These are phyloP conservation scores for Bisporella sp. DNA, from an alignment of 2,329 filamentous ascomycete genomes.

Conservation along the genomic window DNA sequence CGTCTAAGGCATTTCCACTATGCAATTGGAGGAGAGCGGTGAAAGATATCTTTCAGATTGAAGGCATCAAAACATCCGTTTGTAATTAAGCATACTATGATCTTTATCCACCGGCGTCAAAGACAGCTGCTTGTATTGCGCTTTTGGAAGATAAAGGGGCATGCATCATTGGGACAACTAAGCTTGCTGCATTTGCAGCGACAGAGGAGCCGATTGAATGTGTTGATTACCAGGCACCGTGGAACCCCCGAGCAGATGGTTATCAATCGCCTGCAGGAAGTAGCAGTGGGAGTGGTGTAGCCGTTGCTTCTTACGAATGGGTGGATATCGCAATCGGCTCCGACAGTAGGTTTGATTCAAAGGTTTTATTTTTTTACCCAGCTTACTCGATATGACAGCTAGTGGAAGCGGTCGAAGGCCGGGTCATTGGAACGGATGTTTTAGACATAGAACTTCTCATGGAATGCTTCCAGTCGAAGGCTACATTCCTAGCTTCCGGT, in stretches of 20 bases:
- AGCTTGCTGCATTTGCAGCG: background rate
- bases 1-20: background rate
- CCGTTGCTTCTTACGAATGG: constrained; percentile 1
- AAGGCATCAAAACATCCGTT: background rate
- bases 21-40: background rate
- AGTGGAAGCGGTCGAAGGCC: constrained; percentile 7
- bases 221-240: constrained; percentile 3
- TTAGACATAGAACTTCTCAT: constrained; percentile 12
- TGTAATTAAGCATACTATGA: constrained; percentile 2
- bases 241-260: constrained; percentile 4
- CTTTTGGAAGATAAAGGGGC: background rate
- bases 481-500: constrained; percentile 7
- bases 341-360: background rate
- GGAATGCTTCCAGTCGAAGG: constrained; percentile 6
- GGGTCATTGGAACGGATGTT: background rate
- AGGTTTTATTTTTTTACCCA: background rate
- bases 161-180: background rate
- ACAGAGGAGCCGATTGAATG: background rate
- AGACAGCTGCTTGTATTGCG: constrained; percentile 1
- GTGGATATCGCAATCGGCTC: constrained; percentile 2
- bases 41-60: background rate
- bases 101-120: background rate
- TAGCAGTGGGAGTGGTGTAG: constrained; percentile 3
- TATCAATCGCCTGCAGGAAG: background rate
- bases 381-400: constrained; percentile 9